Percentiles rank a stretch among this genome's conserved stretches.
Evolutionary conservation across 116 monocot species (phyloP).

Genomic region (Cymodocea nodosa): DNA sequence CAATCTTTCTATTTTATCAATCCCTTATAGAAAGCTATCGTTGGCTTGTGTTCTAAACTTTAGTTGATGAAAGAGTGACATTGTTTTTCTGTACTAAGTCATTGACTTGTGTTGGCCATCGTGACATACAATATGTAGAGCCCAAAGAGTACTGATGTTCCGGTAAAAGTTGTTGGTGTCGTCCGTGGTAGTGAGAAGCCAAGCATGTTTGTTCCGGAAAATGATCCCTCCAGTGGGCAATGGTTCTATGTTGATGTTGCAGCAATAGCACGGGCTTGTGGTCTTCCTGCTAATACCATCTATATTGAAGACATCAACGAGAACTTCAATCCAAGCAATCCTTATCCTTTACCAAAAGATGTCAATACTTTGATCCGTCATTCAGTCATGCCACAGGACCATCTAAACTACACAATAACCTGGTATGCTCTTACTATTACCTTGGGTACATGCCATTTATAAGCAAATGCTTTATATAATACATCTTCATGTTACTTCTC

Average conservation of each 20-base stretch:
- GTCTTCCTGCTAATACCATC: constrained; percentile 52
- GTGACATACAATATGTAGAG: constrained; percentile 20
- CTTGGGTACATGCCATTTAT: background rate
- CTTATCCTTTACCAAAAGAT: constrained; percentile 93
- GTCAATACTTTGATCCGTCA: constrained; percentile 58
- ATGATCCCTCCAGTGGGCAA: constrained; percentile 62
- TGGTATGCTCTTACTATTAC: constrained; percentile 38
- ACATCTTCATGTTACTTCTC: background rate
- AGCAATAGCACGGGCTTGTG: constrained; percentile 47
- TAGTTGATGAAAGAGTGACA: too few relatives aligned
- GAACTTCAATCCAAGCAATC: constrained; percentile 49
- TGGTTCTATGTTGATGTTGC: constrained; percentile 96
- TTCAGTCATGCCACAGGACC: constrained; percentile 96
- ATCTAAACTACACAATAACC: constrained; percentile 76
- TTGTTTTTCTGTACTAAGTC: background rate
- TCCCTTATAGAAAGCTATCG: too few relatives aligned
- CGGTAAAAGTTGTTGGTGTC: constrained; percentile 56
- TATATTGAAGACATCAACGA: constrained; percentile 88
- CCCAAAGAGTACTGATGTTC: constrained; percentile 13
- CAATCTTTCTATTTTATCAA: too few relatives aligned
- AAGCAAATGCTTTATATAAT: background rate
- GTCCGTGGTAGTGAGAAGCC: constrained; percentile 88
- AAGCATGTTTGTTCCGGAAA: constrained; percentile 84
- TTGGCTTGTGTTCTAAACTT: too few relatives aligned
- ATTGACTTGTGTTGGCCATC: background rate